These are phyloP conservation scores for Botrytis elliptica DNA, from an alignment of 2,329 filamentous ascomycete species.

Conservation along the genomic window DNA sequence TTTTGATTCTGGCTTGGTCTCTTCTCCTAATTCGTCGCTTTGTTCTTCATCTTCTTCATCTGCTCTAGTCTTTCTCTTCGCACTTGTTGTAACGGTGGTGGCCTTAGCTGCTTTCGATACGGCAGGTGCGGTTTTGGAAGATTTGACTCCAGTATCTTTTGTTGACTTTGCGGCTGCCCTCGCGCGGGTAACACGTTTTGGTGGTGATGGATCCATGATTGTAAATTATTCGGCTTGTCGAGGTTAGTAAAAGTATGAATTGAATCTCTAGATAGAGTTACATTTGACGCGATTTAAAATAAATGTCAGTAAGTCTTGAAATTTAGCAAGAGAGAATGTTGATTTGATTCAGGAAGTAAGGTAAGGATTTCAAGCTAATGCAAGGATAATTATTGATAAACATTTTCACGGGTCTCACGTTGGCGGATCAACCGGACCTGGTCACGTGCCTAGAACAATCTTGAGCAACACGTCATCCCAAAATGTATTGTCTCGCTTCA, in stretches of 20 bases:
- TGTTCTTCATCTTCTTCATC: slow-evolving; percentile 43
- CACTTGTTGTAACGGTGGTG: slow-evolving; percentile 36
- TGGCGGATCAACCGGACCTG: neutral
- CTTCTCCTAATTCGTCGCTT: slow-evolving; percentile 30
- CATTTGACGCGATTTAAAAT: slow-evolving; percentile 5
- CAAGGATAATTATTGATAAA: slow-evolving; percentile 14
- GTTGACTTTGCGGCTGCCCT: slow-evolving; percentile 45
- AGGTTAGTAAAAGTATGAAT: neutral
- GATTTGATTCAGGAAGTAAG: neutral
- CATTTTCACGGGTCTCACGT: neutral
- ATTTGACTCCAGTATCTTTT: slow-evolving; percentile 43
- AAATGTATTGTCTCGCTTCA: neutral
- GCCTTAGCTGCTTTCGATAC: slow-evolving; percentile 45
- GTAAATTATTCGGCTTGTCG: neutral
- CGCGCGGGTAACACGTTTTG: slow-evolving; percentile 58
- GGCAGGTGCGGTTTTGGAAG: slow-evolving; percentile 50
- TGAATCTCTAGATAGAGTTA: neutral
- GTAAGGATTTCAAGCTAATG: neutral
- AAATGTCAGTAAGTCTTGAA: neutral
- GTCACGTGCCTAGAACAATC: neutral
- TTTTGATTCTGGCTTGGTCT: slow-evolving; percentile 38
- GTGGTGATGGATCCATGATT: slow-evolving; percentile 54
- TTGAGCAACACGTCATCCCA: neutral
- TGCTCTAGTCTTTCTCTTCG: slow-evolving; percentile 55
- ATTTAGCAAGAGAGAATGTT: neutral